Conservation (phyloP, 305 asterid genomes). For the Solanum aculeatissimum region DNA sequence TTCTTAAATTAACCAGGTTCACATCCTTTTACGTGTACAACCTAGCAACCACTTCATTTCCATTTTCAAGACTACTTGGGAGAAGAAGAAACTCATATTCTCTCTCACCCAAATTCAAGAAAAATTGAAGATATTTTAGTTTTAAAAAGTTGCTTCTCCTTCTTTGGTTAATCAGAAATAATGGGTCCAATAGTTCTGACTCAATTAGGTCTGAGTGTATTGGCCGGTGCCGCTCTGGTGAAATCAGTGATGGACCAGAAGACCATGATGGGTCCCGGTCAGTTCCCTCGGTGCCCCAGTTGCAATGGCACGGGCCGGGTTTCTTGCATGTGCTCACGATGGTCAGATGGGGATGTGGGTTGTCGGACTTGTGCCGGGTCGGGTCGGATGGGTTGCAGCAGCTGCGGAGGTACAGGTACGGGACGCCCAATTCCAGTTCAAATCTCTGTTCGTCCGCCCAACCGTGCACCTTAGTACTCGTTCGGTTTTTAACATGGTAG, state of each 20-base stretch:
- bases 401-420: slow-evolving; percentile 87
- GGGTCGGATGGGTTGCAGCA: slow-evolving; percentile 77
- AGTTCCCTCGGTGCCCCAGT: slow-evolving; percentile 48
- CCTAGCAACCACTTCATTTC: slow-evolving; percentile 9
- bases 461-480: slow-evolving; percentile 24
- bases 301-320: slow-evolving; percentile 95
- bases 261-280: slow-evolving; percentile 62
- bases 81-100: not conserved
- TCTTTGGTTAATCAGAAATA: not conserved
- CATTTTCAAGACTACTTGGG: not conserved
- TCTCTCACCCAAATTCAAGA: not conserved
- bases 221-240: slow-evolving; percentile 83
- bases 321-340: slow-evolving; percentile 69
- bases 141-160: not conserved
- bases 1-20: not conserved
- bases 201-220: slow-evolving; percentile 64
- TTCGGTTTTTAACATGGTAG: not conserved
- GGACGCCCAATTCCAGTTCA: slow-evolving; percentile 91
- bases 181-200: slow-evolving; percentile 85
- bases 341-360: slow-evolving; percentile 89
- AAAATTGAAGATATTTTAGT: not conserved
- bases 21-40: slow-evolving; percentile 20
- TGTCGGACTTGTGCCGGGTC: slow-evolving; percentile 93
- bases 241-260: slow-evolving; percentile 71
- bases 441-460: slow-evolving; percentile 51